Percentiles rank a stretch among this genome's conserved stretches.
Conservation (phyloP, 2,329 filamentous ascomycete species). For the Paraconiothyrium sp. region DNA sequence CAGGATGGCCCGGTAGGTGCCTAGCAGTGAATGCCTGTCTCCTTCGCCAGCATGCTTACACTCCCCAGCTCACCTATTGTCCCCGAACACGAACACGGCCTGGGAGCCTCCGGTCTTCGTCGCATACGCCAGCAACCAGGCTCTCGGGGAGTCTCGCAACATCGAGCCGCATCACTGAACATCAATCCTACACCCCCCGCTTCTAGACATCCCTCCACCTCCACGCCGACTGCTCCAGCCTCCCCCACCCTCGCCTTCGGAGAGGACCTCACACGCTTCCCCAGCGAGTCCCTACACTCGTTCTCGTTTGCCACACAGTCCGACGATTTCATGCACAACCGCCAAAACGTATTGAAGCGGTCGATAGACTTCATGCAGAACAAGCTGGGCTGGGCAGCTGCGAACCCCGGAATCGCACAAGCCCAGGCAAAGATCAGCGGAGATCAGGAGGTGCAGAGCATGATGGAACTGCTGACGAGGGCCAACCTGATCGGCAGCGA, state of each 20-base stretch:
- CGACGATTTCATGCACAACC: conserved; percentile 88
- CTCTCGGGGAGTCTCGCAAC: conserved; percentile 67
- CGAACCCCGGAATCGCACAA: conserved; percentile 78
- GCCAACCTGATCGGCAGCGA: conserved; percentile 80
- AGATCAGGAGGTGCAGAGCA: conserved; percentile 86
- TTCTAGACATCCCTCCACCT: conserved; percentile 57
- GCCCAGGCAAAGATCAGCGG: conserved; percentile 84
- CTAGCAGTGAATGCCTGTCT: conserved; percentile 16
- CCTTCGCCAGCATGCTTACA: conserved; percentile 18
- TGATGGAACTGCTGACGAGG: conserved; percentile 86
- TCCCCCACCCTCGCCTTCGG: conserved; percentile 75
- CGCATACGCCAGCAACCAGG: conserved; percentile 90
- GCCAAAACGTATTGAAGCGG: conserved; percentile 91
- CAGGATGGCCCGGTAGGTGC: conserved; percentile 75
- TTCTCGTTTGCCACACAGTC: conserved; percentile 98
- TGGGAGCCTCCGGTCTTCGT: conserved; percentile 85
- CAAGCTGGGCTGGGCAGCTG: conserved; percentile 81
- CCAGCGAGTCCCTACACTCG: conserved; percentile 94
- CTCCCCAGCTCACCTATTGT: conserved; percentile 77
- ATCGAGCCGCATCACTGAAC: conserved; percentile 76
- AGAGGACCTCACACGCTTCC: conserved; percentile 92
- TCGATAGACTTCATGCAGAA: conserved; percentile 98
- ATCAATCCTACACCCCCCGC: conserved; percentile 71
- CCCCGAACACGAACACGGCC: conserved; percentile 85
- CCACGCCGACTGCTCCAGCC: conserved; percentile 68